Conservation (phyloP, 352 stramenopile genomes). For the Globisporangium cederbergense region DNA sequence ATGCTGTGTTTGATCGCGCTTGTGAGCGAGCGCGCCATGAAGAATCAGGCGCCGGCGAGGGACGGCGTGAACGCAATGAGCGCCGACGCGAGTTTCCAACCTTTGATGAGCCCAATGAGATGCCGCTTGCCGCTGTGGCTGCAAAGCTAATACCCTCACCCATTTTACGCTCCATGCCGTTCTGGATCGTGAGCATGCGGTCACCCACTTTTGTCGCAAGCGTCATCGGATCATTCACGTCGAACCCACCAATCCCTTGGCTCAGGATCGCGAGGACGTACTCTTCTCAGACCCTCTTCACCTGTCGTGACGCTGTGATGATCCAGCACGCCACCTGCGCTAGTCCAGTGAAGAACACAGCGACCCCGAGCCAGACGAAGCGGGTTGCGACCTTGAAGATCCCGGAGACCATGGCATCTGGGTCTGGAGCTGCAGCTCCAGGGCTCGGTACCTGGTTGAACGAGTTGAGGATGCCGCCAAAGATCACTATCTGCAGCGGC, state of each 20-base stretch:
- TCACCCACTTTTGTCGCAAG: conserved; percentile 35
- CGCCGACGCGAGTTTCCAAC: neutral
- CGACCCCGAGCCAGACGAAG: conserved; percentile 2
- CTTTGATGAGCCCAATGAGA: conserved; percentile 3
- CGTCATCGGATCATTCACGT: conserved; percentile 57
- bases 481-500: conserved; percentile 8
- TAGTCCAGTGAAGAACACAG: conserved; percentile 3
- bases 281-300: conserved; percentile 48
- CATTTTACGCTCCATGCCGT: conserved; percentile 42
- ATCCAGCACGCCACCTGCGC: conserved; percentile 1
- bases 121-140: neutral
- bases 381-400: conserved; percentile 5
- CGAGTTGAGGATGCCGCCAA: conserved; percentile 1
- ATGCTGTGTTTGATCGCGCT: conserved; percentile 1
- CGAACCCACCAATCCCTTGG: conserved; percentile 70
- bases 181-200: conserved; percentile 35
- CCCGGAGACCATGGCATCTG: neutral
- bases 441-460: conserved; percentile 2
- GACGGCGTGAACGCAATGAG: conserved; percentile 3
- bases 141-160: conserved; percentile 45
- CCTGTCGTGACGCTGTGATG: conserved; percentile 2
- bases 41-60: neutral
- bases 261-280: conserved; percentile 57
- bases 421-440: neutral
- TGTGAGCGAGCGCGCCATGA: conserved; percentile 3